Evolutionary conservation across 23 red algal species (phyloP).

Genomic region (Porphyridium purpureum): DNA sequence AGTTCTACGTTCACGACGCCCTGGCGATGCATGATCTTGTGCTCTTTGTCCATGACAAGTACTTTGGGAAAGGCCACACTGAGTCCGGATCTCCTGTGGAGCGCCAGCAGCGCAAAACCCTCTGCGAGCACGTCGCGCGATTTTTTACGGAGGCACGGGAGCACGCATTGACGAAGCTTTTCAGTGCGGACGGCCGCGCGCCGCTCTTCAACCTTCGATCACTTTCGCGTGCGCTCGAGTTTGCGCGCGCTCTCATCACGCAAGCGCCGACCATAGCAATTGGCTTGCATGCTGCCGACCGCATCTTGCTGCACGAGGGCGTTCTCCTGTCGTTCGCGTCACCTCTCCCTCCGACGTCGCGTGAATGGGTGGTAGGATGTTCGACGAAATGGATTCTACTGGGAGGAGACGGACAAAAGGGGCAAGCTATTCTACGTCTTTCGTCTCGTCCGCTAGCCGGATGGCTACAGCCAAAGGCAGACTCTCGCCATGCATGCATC

Average conservation of each 20-base stretch:
- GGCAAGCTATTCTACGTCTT: not conserved
- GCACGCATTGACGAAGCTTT: conserved; percentile 24
- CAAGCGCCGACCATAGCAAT: no score
- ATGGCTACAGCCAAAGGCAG: no score
- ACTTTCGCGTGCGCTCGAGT: conserved; percentile 51
- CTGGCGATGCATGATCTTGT: conserved; percentile 22
- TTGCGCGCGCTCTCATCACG: conserved; percentile 12
- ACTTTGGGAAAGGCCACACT: no score
- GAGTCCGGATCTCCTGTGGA: conserved; percentile 2
- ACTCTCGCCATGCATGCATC: not conserved
- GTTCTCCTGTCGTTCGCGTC: conserved; percentile 51
- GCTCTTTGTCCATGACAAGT: conserved; percentile 17
- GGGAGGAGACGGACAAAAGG: no score
- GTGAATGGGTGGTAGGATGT: no score
- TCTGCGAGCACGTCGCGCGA: conserved; percentile 25
- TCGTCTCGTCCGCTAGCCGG: no score
- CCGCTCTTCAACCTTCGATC: conserved; percentile 58
- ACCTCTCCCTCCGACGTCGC: conserved; percentile 19
- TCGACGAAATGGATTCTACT: no score
- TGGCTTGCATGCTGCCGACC: no score
- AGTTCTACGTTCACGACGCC: conserved; percentile 47
- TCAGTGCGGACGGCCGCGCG: conserved; percentile 22
- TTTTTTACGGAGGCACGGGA: conserved; percentile 37
- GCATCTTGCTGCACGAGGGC: conserved; percentile 54
- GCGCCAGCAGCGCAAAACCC: conserved; percentile 1